Evolutionary conservation across 2,329 filamentous ascomycete genomes (phyloP).

Genomic region (Xylariaceae sp.): DNA sequence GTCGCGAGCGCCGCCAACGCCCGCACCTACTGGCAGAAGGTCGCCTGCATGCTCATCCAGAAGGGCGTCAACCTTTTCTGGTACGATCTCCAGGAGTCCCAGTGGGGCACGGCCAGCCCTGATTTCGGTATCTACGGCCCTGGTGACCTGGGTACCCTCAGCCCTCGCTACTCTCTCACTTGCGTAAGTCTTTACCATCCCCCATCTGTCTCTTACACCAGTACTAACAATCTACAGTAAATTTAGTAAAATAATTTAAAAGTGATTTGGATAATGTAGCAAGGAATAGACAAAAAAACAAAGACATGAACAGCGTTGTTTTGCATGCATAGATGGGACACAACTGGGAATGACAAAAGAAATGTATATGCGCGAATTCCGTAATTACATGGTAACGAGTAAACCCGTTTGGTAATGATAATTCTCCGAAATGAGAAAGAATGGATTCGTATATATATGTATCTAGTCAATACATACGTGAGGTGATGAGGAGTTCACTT

Average conservation of each 20-base stretch:
- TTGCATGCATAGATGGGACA: slow-evolving; percentile 1
- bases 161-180: slow-evolving; percentile 31
- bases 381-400: too few species aligned
- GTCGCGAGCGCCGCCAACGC: slow-evolving; percentile 46
- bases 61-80: slow-evolving; percentile 34
- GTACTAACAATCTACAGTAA: too few species aligned
- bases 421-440: too few species aligned
- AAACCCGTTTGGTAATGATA: too few species aligned
- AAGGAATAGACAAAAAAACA: slow-evolving; percentile 18
- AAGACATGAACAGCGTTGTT: too few species aligned
- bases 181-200: too few species aligned
- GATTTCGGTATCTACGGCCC: slow-evolving; percentile 36
- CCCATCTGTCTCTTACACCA: too few species aligned
- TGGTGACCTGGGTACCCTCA: slow-evolving; percentile 30
- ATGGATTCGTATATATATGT: too few species aligned
- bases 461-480: too few species aligned
- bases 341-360: background rate
- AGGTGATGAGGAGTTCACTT: too few species aligned
- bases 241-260: background rate
- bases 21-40: slow-evolving; percentile 32
- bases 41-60: slow-evolving; percentile 29
- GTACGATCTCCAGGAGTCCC: slow-evolving; percentile 36
- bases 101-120: slow-evolving; percentile 31
- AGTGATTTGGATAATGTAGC: background rate
- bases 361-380: too few species aligned